A percentile compares a stretch with the other conserved stretches of the same genome.
phyloP scores from a whole-genome alignment of 805 yeast genomes.

The Scheffersomyces amazonensis region DNA sequence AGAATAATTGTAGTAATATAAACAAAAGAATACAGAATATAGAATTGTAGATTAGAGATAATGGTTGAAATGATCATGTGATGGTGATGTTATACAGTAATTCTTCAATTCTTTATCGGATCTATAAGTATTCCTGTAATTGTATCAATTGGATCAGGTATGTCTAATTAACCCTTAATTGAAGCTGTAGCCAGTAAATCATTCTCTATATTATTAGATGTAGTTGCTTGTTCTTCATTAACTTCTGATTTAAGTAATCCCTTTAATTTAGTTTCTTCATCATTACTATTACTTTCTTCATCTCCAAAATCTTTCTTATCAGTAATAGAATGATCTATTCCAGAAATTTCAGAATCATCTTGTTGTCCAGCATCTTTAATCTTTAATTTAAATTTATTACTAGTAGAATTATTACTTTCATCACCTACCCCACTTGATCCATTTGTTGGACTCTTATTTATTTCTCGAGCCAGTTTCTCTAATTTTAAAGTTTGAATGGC shows the following conservation, averaged over 20 bases:
- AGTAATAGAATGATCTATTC: constrained; percentile 11
- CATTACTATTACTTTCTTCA: background rate
- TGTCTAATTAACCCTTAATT: background rate
- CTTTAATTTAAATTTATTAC: background rate
- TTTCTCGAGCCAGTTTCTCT: constrained; percentile 19
- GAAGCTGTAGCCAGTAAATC: background rate
- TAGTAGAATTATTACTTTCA: background rate
- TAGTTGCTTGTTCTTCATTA: too few species aligned
- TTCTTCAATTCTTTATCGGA: too few species aligned
- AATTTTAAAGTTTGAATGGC: constrained; percentile 32
- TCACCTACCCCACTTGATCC: background rate
- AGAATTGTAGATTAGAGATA: too few species aligned
- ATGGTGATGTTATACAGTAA: too few species aligned
- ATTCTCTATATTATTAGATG: too few species aligned
- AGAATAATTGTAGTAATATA: too few species aligned
- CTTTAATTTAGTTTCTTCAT: too few species aligned
- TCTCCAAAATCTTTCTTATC: constrained; percentile 2
- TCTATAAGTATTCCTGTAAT: too few species aligned
- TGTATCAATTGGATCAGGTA: too few species aligned
- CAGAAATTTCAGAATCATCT: constrained; percentile 26
- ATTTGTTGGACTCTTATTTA: background rate
- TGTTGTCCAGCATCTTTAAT: background rate
- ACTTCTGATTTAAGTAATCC: too few species aligned
- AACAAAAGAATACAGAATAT: too few species aligned
- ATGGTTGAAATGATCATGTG: too few species aligned